A percentile compares a stretch with the other conserved stretches of the same genome.
These are phyloP conservation scores for Chlorella sp. DNA, from an alignment of 139 green algal species.

Conservation along the genomic window DNA sequence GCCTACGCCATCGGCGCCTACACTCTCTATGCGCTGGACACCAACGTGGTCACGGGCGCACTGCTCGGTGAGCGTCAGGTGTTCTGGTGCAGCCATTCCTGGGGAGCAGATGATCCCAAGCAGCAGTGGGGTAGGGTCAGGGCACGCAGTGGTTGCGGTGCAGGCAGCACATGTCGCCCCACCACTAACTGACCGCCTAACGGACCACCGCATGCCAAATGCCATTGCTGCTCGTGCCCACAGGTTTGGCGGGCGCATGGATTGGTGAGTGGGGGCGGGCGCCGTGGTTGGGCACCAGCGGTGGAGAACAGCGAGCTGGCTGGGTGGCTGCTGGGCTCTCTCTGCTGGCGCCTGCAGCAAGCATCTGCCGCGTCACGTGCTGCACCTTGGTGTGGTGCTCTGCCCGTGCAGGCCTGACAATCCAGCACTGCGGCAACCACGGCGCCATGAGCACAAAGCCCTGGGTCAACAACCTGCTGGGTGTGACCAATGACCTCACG, in stretches of 20 bases:
- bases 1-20: conserved; percentile 48
- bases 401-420: conserved; percentile 39
- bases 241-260: conserved; percentile 69
- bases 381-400: too few species aligned
- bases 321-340: too few species aligned
- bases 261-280: conserved; percentile 41
- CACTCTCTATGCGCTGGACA: conserved; percentile 42
- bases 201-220: too few species aligned
- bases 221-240: too few species aligned
- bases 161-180: too few species aligned
- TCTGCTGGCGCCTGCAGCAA: too few species aligned
- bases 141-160: background rate
- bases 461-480: conserved; percentile 62
- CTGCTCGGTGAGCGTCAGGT: conserved; percentile 37
- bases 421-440: conserved; percentile 86
- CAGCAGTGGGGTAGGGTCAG: background rate
- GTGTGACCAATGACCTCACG: conserved; percentile 65
- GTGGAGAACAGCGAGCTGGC: too few species aligned
- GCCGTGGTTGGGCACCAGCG: too few species aligned
- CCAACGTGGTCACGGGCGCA: conserved; percentile 49
- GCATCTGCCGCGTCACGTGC: too few species aligned
- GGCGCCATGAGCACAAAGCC: conserved; percentile 80
- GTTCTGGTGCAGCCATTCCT: background rate
- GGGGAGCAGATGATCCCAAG: background rate
- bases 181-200: too few species aligned